These are phyloP conservation scores for Primulina eburnea DNA, from an alignment of 257 asterid genomes.

Conservation along the genomic window DNA sequence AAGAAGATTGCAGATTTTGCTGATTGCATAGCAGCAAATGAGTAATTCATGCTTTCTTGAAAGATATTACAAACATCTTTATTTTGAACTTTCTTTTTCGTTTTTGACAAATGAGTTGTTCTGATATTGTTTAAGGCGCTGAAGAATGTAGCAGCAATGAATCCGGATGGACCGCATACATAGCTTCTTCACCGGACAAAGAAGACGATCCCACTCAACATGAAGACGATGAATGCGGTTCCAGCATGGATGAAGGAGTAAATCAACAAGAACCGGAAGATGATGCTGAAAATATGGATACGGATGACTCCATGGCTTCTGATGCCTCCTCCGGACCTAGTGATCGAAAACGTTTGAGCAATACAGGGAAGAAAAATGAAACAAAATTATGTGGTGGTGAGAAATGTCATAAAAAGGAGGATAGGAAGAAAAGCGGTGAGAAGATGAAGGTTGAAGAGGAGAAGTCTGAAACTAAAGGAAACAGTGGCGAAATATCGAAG, in stretches of 20 bases:
- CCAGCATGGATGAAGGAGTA: constrained; percentile 2
- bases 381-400: constrained; percentile 22
- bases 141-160: constrained; percentile 49
- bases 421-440: constrained; percentile 19
- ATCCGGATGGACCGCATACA: constrained; percentile 51
- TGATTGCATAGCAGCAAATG: neutral
- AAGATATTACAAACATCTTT: too few species aligned
- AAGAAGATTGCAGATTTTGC: constrained; percentile 8
- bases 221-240: constrained; percentile 9
- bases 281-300: constrained; percentile 14
- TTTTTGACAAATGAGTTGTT: constrained; percentile 33
- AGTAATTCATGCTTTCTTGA: neutral
- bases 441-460: constrained; percentile 27
- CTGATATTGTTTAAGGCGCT: constrained; percentile 28
- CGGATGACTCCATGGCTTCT: constrained; percentile 52
- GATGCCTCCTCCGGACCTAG: constrained; percentile 55
- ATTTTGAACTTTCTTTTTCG: neutral
- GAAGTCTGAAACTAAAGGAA: constrained; percentile 29
- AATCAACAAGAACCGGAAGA: constrained; percentile 22
- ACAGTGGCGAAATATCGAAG: constrained; percentile 17
- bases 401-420: constrained; percentile 26
- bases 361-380: constrained; percentile 20
- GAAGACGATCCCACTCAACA: constrained; percentile 20
- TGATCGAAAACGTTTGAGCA: constrained; percentile 26
- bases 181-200: constrained; percentile 33